These are phyloP conservation scores for Gymnopilus dilepis DNA, from an alignment of 768 basidiomycete species.

Conservation along the genomic window DNA sequence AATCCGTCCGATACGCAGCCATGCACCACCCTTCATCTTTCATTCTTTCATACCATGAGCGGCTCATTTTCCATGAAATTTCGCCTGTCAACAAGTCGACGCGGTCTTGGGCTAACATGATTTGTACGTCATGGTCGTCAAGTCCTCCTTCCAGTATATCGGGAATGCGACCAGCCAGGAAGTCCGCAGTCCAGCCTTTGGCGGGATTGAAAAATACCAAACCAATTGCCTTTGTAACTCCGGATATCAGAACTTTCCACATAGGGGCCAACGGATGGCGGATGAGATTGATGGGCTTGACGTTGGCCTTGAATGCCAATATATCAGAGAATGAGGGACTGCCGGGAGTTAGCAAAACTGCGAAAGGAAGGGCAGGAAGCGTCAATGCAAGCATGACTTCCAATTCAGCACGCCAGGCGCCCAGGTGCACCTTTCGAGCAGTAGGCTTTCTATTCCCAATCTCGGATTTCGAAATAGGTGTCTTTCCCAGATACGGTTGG, in stretches of 20 bases:
- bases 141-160: conserved; percentile 10
- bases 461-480: conserved; percentile 14
- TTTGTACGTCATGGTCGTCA: conserved; percentile 13
- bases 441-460: background rate
- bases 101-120: conserved; percentile 15
- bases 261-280: background rate
- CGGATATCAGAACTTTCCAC: background rate
- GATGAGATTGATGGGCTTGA: background rate
- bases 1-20: conserved; percentile 20
- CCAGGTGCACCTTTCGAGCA: conserved; percentile 19
- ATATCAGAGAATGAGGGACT: conserved; percentile 1
- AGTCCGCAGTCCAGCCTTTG: background rate
- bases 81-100: conserved; percentile 14
- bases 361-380: conserved; percentile 19
- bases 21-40: conserved; percentile 21
- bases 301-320: conserved; percentile 6
- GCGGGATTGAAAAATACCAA: conserved; percentile 19
- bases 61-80: conserved; percentile 25
- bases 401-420: conserved; percentile 19
- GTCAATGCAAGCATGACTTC: conserved; percentile 14
- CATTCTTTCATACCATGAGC: conserved; percentile 24
- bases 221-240: background rate
- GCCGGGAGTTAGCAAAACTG: conserved; percentile 13
- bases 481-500: conserved; percentile 9
- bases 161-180: background rate